These are phyloP conservation scores for Paracorniculantispora psalliotae DNA, from an alignment of 2,329 filamentous ascomycete species.

Conservation along the genomic window DNA sequence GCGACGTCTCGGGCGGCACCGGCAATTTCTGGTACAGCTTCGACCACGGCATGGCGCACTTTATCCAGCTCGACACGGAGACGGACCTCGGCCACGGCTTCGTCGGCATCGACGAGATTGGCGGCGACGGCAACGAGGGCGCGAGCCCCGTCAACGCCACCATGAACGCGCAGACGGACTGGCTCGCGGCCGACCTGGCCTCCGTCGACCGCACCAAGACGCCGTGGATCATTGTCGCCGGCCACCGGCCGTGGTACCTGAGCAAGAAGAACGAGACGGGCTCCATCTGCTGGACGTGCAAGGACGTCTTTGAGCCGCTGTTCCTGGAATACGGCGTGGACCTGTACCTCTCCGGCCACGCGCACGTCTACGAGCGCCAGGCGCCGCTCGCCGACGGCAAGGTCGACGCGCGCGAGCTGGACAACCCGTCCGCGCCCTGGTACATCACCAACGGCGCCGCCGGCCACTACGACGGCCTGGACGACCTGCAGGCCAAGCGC, in stretches of 20 bases:
- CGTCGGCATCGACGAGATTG: not conserved
- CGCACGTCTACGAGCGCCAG: conserved; percentile 4
- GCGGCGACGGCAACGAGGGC: not conserved
- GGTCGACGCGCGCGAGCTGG: not conserved
- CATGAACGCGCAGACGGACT: not conserved
- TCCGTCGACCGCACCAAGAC: conserved; percentile 6
- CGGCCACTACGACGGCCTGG: conserved; percentile 26
- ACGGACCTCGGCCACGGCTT: conserved; percentile 7
- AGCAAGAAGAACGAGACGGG: not conserved
- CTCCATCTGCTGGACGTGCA: conserved; percentile 4
- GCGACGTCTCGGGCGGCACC: conserved; percentile 9
- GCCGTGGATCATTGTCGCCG: conserved; percentile 6
- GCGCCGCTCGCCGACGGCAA: not conserved
- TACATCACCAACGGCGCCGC: conserved; percentile 26
- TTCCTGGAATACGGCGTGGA: conserved; percentile 6
- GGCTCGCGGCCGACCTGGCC: not conserved
- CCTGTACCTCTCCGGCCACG: conserved; percentile 5
- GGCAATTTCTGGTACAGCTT: conserved; percentile 16
- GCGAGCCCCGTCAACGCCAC: not conserved
- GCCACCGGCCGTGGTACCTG: conserved; percentile 11
- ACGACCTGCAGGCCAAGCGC: conserved; percentile 11
- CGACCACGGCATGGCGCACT: conserved; percentile 11
- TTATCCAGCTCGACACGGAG: conserved; percentile 4
- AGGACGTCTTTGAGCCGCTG: conserved; percentile 8
- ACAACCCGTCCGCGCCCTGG: conserved; percentile 17